Base-by-base conservation (phyloP, 257 asterid genomes). In the Handroanthus guayacan region DNA sequence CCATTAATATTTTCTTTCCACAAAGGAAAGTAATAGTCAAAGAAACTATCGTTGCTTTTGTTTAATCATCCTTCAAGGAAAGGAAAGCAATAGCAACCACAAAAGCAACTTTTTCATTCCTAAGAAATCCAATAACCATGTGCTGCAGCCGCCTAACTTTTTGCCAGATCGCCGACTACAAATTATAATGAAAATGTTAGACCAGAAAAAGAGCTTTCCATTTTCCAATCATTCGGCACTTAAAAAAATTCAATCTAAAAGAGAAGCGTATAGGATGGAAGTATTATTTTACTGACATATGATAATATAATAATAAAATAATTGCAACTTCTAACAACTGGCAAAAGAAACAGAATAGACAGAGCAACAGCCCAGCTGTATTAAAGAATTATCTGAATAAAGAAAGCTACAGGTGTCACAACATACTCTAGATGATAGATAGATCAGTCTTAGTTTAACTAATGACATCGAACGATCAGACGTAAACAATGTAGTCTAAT, bases 281-380 rank as follows among this genome's bases (percentile, higher is more conserved):
- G 50, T 64, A 50, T 37, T 43, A 58, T 71, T 75, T 44, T 47
- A 61, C 72, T 80, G 77, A 62, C 77, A 70, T 25, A 25, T 25
- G 74, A 75, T 62, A 61, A 52, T 67, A 82, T 63, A 55, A 69
- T 47, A 65, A 18, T 71, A 71, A 16, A 18, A 75, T 76, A 77
- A 79, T 70, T 58, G 81, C 81, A 69, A 83, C 85, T 69, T 78
- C 76, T 68, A 81, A 72, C 78, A 74, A 81, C 85, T 69, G 48
- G 78, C 70, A 80, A 58, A 78, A 64, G 34, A 80, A 62, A 79
- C 76, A 78, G 60, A 85, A 80, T 47, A 79, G 82, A 80, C 75
- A 78, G 72, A 72, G 74, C 69, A 83, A 73, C 84, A 79, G 48
- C 83, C 78, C 66, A 64, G 81, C 82, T 74, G 74, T 67, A 76